Evolutionary conservation across 1,284 basidiomycete genomes (phyloP).

Genomic region (Moniliophthora roreri): DNA sequence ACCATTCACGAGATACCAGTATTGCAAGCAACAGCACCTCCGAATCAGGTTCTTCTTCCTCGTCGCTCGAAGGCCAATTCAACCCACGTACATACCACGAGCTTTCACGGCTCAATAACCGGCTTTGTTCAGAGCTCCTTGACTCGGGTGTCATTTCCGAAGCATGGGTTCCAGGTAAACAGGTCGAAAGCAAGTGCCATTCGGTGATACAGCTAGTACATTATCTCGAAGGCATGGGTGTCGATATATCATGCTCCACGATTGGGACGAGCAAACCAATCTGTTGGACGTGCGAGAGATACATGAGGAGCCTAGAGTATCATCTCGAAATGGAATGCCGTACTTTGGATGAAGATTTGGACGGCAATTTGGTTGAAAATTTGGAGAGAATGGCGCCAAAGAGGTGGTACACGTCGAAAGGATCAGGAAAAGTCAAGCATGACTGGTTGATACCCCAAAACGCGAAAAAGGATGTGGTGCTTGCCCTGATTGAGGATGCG

Average conservation of each 20-base stretch:
- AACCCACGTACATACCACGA: neutral
- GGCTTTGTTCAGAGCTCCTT: constrained; percentile 10
- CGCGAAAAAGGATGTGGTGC: constrained; percentile 2
- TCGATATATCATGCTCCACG: constrained; percentile 5
- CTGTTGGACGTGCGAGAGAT: constrained; percentile 14
- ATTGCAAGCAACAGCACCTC: neutral
- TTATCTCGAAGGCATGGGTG: constrained; percentile 4
- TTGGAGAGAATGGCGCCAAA: neutral
- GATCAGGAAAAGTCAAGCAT: constrained; percentile 9
- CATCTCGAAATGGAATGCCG: neutral
- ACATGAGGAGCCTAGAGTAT: constrained; percentile 4
- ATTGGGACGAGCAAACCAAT: constrained; percentile 14
- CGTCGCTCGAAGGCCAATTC: neutral
- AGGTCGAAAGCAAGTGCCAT: constrained; percentile 1
- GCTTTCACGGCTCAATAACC: constrained; percentile 3
- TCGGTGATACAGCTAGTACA: constrained; percentile 15
- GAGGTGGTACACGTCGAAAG: constrained; percentile 10
- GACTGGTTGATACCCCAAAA: constrained; percentile 15
- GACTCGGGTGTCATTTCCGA: constrained; percentile 9
- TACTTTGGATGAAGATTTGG: neutral
- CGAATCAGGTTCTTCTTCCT: neutral
- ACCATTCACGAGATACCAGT: neutral
- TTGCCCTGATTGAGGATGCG: constrained; percentile 5
- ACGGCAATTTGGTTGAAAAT: no score
- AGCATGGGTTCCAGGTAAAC: constrained; percentile 7